Conservation (phyloP, 2,329 filamentous ascomycete genomes). For the Pseudocercospora fuligena region DNA sequence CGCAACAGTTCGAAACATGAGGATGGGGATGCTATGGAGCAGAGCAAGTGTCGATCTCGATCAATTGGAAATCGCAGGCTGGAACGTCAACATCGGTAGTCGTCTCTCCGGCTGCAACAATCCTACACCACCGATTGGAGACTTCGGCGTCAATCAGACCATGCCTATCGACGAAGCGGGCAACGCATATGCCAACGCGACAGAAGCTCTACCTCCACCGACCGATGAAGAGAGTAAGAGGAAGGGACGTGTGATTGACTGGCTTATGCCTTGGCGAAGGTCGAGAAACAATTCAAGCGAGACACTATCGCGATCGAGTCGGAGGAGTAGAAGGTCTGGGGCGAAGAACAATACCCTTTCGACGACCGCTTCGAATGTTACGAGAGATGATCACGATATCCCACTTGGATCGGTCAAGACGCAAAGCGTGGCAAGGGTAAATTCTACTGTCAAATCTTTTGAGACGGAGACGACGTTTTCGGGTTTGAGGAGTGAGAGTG, state of each 20-base stretch:
- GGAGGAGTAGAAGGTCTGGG: background rate
- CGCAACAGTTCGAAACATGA: background rate
- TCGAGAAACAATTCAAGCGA: background rate
- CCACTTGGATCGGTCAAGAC: background rate
- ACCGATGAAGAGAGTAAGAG: background rate
- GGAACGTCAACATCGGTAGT: conserved; percentile 3
- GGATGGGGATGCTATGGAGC: conserved; percentile 9
- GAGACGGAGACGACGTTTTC: background rate
- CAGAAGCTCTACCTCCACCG: background rate
- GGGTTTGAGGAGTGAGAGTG: background rate
- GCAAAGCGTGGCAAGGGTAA: background rate
- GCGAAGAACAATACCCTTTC: background rate
- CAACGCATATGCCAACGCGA: conserved; percentile 1
- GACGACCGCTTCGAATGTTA: background rate
- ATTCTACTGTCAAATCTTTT: conserved; percentile 3
- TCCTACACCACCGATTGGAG: background rate
- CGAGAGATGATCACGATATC: background rate
- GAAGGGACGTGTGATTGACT: background rate
- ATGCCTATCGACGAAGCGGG: background rate
- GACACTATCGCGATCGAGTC: background rate
- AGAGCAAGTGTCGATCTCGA: conserved; percentile 9
- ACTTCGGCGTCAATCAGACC: background rate
- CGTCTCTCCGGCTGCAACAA: background rate
- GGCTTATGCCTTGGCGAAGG: conserved; percentile 2
- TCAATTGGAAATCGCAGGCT: conserved; percentile 6